A percentile compares a stretch with the other conserved stretches of the same genome.
phyloP scores from a whole-genome alignment of 768 basidiomycete species.

The Agaricus sinodeliciosus region DNA sequence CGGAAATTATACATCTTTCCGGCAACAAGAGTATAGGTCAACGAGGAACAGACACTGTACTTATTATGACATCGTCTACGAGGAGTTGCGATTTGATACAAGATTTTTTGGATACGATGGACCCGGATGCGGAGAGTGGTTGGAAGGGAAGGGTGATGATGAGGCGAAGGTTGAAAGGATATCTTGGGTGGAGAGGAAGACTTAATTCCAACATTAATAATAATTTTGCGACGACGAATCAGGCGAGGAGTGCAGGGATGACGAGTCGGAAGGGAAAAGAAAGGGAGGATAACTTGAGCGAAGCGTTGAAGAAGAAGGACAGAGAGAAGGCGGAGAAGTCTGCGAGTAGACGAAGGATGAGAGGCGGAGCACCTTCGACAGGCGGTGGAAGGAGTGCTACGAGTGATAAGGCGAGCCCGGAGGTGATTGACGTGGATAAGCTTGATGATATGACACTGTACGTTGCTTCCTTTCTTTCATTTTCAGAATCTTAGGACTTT shows the following conservation, averaged over 20 bases:
- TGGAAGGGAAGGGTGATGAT: slow-evolving; percentile 71
- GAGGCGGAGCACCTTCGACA: slow-evolving; percentile 58
- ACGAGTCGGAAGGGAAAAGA: slow-evolving; percentile 18
- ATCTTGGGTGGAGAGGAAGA: slow-evolving; percentile 79
- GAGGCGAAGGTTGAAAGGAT: slow-evolving; percentile 61
- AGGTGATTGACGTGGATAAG: slow-evolving; percentile 20
- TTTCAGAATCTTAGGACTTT: background rate
- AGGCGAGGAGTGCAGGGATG: slow-evolving; percentile 10
- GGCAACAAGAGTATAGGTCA: slow-evolving; percentile 23
- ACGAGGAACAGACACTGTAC: slow-evolving; percentile 65
- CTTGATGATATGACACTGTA: slow-evolving; percentile 39
- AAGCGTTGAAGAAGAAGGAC: slow-evolving; percentile 76
- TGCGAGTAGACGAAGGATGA: slow-evolving; percentile 62
- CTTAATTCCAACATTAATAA: slow-evolving; percentile 14
- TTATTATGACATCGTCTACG: slow-evolving; percentile 85
- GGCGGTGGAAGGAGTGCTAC: slow-evolving; percentile 6
- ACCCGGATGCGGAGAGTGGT: slow-evolving; percentile 50
- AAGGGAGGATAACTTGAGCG: slow-evolving; percentile 44
- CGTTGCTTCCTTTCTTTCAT: background rate
- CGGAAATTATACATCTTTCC: slow-evolving; percentile 63
- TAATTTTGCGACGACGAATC: background rate
- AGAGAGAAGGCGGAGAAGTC: slow-evolving; percentile 49
- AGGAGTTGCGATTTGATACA: slow-evolving; percentile 67
- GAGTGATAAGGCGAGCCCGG: slow-evolving; percentile 3
- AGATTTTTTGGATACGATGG: slow-evolving; percentile 71